Conservation (phyloP, 768 basidiomycete genomes). For the Rhodotorula toruloides region DNA sequence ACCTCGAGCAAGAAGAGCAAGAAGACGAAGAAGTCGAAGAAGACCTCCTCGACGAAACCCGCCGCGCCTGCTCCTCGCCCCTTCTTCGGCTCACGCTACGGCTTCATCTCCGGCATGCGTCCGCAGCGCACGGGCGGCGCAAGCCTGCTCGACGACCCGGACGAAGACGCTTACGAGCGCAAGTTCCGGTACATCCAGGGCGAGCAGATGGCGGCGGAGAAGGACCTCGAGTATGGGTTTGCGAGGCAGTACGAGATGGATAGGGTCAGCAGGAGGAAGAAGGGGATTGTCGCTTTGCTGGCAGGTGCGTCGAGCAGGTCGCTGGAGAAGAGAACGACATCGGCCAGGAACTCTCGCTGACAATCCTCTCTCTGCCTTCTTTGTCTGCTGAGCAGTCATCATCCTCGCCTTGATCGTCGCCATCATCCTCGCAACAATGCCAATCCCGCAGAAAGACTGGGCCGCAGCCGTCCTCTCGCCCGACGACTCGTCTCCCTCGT, state of each 20-base stretch:
- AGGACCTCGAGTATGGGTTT: constrained; percentile 33
- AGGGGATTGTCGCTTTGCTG: constrained; percentile 22
- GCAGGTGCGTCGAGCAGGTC: constrained; percentile 22
- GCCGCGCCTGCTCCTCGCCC: not conserved
- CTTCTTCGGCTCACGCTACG: constrained; percentile 1
- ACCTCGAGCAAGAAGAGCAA: not conserved
- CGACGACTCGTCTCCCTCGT: not conserved
- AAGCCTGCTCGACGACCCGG: too few relatives aligned
- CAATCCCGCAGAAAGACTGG: constrained; percentile 1
- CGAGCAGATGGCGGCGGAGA: constrained; percentile 17
- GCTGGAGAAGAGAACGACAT: too few relatives aligned
- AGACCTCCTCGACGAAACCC: not conserved
- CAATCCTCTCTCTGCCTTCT: not conserved
- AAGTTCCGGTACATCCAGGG: constrained; percentile 7
- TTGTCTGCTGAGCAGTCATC: not conserved
- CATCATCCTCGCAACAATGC: constrained; percentile 30
- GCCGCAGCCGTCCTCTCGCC: too few relatives aligned
- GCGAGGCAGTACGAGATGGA: constrained; percentile 13
- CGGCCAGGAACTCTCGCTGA: too few relatives aligned
- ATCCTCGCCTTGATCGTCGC: constrained; percentile 33
- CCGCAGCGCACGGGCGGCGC: not conserved
- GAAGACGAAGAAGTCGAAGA: not conserved
- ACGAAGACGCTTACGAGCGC: constrained; percentile 4
- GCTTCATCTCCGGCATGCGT: not conserved
- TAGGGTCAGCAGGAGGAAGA: constrained; percentile 17